Base-by-base conservation (phyloP, 169 alveolate species). In the Eimeria maxima region DNA sequence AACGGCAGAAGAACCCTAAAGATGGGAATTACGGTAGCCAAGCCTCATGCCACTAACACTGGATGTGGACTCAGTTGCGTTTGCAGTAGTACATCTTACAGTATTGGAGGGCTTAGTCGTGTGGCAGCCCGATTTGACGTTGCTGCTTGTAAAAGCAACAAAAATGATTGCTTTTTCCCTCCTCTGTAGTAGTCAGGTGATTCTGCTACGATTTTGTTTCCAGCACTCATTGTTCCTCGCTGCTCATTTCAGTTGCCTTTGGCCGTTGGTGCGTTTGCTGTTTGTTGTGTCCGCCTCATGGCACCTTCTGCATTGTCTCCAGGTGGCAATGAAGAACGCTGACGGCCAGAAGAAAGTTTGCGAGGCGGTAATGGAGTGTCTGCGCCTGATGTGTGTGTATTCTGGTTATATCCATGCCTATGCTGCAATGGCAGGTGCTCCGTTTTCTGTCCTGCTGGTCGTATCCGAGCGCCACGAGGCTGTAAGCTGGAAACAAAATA, bases 321-420 rank as follows among this genome's bases (percentile, higher is more conserved):
- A 87, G 94, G 47, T 47, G 81, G 81, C 94, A 47, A 87, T 87
- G 94, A 42, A 60, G 20, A 87, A 18, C 69, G 83, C 94, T 27
- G 83, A 87, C 50, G 94, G 94, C 3, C 81, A 87, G 18, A 87
- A 87, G 53, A 87, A 65, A 16, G 94, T 87, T 27, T 87, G 94
- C 94, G 94, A 87, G 81, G 94, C 94, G 94, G 94, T 63, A 83
- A 33, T 87, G 94, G 94, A 87, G 65, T 87, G 63, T 60, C 45
- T 87, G 83, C 94, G 94, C 29, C 65, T 87, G 65, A 65, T 83
- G 24, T 87, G 67, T 60, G 80, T 55, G 13, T 87, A 87, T 38
- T 87, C 94, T 8, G 94, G 69, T 2, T 87, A 87, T 42, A 87
- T 87, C 22, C 94, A 87, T 65, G 80, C 83, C 81, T 87, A 29